Percentiles rank a stretch among this genome's conserved stretches.
phyloP scores from a whole-genome alignment of 176 grass and related monocot species.

The Raddia distichophylla region DNA sequence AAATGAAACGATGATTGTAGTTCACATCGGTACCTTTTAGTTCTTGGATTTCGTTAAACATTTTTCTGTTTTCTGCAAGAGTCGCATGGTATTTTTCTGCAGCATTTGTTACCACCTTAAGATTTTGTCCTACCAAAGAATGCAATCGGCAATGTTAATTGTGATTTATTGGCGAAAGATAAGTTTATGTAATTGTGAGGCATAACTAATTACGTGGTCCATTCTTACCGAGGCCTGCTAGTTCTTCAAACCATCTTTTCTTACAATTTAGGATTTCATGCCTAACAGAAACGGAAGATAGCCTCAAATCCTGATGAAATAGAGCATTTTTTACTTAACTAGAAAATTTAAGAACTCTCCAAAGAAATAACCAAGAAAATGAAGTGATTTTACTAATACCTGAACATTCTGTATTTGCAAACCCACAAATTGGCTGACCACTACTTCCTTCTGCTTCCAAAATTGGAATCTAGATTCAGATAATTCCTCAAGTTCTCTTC shows the following conservation, averaged over 20 bases:
- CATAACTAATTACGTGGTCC: conserved; percentile 6
- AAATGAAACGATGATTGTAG: conserved; percentile 15
- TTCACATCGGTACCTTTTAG: conserved; percentile 76
- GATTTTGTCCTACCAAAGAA: conserved; percentile 43
- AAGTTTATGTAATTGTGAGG: conserved; percentile 19
- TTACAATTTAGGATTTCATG: conserved; percentile 54
- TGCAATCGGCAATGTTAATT: conserved; percentile 31
- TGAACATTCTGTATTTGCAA: conserved; percentile 58
- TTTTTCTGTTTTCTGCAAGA: conserved; percentile 80
- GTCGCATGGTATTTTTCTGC: conserved; percentile 71
- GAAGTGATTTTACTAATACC: conserved; percentile 41
- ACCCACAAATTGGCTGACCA: conserved; percentile 45
- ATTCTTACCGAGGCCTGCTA: conserved; percentile 56
- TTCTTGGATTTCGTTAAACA: conserved; percentile 93
- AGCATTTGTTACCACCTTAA: conserved; percentile 57
- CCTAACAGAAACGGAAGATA: conserved; percentile 64
- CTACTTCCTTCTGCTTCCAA: conserved; percentile 53
- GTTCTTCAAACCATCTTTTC: conserved; percentile 72
- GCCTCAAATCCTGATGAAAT: conserved; percentile 71
- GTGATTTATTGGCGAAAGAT: conserved; percentile 14
- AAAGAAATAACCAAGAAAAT: conserved; percentile 12
- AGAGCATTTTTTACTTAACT: conserved; percentile 26
- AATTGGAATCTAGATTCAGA: conserved; percentile 54
- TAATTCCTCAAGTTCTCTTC: conserved; percentile 49
- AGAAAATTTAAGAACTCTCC: conserved; percentile 27